Evolutionary conservation across 768 basidiomycete species (phyloP).

Genomic region (Boletus fagicola): DNA sequence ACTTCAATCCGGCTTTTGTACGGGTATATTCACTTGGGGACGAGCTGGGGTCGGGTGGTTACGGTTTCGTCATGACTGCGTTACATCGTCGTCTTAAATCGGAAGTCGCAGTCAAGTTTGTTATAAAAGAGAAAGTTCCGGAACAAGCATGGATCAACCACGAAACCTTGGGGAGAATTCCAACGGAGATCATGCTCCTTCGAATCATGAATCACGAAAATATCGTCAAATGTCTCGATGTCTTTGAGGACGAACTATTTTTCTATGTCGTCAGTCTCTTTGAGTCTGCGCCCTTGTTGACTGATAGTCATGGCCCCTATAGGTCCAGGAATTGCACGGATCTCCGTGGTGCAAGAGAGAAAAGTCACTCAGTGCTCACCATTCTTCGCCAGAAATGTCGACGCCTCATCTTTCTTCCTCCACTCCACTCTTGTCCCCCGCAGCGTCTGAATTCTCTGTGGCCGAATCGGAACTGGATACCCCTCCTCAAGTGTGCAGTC

Average conservation of each 20-base stretch:
- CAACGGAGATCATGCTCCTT: constrained; percentile 80
- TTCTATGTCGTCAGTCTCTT: constrained; percentile 75
- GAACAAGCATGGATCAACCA: constrained; percentile 57
- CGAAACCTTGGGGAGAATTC: constrained; percentile 59
- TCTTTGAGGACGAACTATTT: constrained; percentile 80
- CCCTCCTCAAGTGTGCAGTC: constrained; percentile 37
- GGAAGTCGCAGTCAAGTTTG: constrained; percentile 95
- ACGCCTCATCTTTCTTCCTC: constrained; percentile 32
- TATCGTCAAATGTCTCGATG: constrained; percentile 78
- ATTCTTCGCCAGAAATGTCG: constrained; percentile 28
- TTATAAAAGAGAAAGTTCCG: constrained; percentile 71
- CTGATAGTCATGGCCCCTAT: constrained; percentile 6
- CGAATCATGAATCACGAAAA: constrained; percentile 72
- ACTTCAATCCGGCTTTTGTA: constrained; percentile 59
- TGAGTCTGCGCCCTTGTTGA: background rate
- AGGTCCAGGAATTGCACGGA: constrained; percentile 94
- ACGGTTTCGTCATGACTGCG: constrained; percentile 93
- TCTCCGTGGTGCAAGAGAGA: constrained; percentile 71
- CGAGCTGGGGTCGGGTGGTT: constrained; percentile 88
- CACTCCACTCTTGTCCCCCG: constrained; percentile 58
- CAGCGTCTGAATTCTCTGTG: constrained; percentile 47
- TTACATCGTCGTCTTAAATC: constrained; percentile 52
- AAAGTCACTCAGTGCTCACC: constrained; percentile 31
- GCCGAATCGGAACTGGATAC: constrained; percentile 43
- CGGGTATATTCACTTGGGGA: constrained; percentile 61